These are phyloP conservation scores for Ilex paraguariensis DNA, from an alignment of 305 asterid species.

Conservation along the genomic window DNA sequence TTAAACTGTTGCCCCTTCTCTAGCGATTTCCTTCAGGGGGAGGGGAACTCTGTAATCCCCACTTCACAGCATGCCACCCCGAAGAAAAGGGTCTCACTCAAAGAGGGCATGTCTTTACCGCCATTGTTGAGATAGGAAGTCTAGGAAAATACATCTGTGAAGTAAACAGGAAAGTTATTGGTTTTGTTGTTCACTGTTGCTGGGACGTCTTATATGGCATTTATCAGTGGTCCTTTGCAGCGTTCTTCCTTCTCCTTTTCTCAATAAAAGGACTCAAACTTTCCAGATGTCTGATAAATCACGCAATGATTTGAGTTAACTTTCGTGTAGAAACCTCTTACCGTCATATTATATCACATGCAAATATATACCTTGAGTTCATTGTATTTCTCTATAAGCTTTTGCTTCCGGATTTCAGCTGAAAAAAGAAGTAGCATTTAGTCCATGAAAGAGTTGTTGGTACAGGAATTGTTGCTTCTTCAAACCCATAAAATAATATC, in stretches of 20 bases:
- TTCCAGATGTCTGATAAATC: constrained; percentile 58
- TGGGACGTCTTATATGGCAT: constrained; percentile 80
- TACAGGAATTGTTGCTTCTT: not conserved
- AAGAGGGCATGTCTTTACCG: no score
- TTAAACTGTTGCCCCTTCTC: no score
- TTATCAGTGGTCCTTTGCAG: constrained; percentile 80
- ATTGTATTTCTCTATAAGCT: constrained; percentile 65
- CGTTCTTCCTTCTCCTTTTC: constrained; percentile 80
- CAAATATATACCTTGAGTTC: constrained; percentile 70
- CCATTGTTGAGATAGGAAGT: no score
- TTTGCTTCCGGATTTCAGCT: constrained; percentile 76
- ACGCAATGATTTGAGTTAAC: not conserved
- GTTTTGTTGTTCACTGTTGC: constrained; percentile 24
- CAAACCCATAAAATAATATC: not conserved
- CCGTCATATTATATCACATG: not conserved
- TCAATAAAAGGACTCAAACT: constrained; percentile 74
- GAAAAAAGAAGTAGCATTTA: constrained; percentile 22
- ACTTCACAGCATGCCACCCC: no score
- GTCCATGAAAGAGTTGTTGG: not conserved
- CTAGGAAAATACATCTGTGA: no score
- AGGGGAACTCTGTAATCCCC: no score
- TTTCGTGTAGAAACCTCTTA: not conserved
- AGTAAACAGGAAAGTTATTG: not conserved
- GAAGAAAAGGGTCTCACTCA: no score
- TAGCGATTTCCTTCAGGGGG: no score